phyloP scores from a whole-genome alignment of 2,329 filamentous ascomycete genomes.

The Claviceps arundinis region DNA sequence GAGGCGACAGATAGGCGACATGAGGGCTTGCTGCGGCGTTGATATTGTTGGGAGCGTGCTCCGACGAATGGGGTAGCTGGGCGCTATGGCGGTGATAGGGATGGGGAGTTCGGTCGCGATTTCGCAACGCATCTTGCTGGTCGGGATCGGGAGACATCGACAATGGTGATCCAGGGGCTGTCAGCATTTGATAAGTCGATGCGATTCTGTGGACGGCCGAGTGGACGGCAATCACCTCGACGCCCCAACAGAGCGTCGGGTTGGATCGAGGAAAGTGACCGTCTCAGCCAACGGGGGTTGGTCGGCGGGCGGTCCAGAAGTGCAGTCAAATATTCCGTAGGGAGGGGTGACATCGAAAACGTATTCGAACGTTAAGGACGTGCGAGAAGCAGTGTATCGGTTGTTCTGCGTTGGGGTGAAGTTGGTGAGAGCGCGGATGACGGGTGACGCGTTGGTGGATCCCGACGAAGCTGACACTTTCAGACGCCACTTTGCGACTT shows the following conservation, averaged over 20 bases:
- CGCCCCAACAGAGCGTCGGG: neutral
- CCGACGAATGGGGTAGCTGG: conserved; percentile 40
- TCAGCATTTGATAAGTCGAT: conserved; percentile 25
- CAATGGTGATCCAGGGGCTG: conserved; percentile 23
- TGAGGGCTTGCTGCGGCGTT: conserved; percentile 6
- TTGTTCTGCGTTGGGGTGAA: no score
- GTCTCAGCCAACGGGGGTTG: neutral
- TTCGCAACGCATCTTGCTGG: conserved; percentile 29
- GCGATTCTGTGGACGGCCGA: no score
- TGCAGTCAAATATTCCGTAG: neutral
- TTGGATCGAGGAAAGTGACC: neutral
- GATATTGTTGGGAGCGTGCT: conserved; percentile 18
- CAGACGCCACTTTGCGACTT: no score
- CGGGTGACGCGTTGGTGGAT: no score
- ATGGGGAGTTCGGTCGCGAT: conserved; percentile 50
- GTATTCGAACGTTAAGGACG: neutral
- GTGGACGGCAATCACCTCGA: conserved; percentile 7
- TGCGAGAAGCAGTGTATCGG: no score
- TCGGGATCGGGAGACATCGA: conserved; percentile 19
- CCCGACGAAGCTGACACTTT: no score
- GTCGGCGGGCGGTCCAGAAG: neutral
- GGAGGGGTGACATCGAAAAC: neutral
- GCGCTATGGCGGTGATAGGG: conserved; percentile 49
- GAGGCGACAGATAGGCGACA: conserved; percentile 12
- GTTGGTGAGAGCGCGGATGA: no score